These are phyloP conservation scores for Aspergillus pseudoviridinutans DNA, from an alignment of 2,329 filamentous ascomycete species.

Conservation along the genomic window DNA sequence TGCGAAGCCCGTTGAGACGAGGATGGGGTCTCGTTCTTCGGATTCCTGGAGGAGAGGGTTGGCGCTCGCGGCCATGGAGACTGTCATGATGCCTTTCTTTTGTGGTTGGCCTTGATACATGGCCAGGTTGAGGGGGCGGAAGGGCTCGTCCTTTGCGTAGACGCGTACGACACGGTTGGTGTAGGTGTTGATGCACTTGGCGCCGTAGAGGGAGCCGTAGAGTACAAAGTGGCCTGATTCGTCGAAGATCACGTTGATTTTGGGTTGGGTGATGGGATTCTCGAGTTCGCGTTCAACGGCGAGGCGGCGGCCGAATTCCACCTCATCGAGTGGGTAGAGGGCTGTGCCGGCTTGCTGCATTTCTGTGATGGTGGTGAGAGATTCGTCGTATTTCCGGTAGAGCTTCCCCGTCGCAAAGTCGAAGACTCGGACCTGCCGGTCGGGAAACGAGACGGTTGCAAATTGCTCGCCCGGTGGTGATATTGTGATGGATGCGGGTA, in stretches of 20 bases:
- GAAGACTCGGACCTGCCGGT: slow-evolving; percentile 88
- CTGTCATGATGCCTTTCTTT: slow-evolving; percentile 87
- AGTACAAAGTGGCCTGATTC: slow-evolving; percentile 94
- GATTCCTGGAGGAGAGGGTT: slow-evolving; percentile 93
- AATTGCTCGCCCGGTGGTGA: slow-evolving; percentile 85
- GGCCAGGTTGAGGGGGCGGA: slow-evolving; percentile 76
- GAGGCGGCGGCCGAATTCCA: slow-evolving; percentile 86
- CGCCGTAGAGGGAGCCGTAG: slow-evolving; percentile 86
- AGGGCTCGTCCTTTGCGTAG: slow-evolving; percentile 84
- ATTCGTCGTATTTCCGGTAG: slow-evolving; percentile 91
- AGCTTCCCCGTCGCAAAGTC: slow-evolving; percentile 88
- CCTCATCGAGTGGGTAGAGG: slow-evolving; percentile 73
- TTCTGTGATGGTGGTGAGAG: slow-evolving; percentile 78
- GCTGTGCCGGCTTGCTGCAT: slow-evolving; percentile 95
- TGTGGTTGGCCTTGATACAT: slow-evolving; percentile 94
- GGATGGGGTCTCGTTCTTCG: slow-evolving; percentile 82
- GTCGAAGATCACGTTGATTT: slow-evolving; percentile 87
- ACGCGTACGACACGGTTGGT: slow-evolving; percentile 89
- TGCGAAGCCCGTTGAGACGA: slow-evolving; percentile 76
- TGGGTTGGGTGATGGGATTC: slow-evolving; percentile 60
- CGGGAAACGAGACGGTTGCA: slow-evolving; percentile 84
- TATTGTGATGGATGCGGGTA: slow-evolving; percentile 75
- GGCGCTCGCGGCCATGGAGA: slow-evolving; percentile 92
- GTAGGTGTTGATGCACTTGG: slow-evolving; percentile 93
- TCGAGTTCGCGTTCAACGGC: slow-evolving; percentile 86